Base-by-base conservation (phyloP, 169 alveolate species). In the Plasmodium inui region DNA sequence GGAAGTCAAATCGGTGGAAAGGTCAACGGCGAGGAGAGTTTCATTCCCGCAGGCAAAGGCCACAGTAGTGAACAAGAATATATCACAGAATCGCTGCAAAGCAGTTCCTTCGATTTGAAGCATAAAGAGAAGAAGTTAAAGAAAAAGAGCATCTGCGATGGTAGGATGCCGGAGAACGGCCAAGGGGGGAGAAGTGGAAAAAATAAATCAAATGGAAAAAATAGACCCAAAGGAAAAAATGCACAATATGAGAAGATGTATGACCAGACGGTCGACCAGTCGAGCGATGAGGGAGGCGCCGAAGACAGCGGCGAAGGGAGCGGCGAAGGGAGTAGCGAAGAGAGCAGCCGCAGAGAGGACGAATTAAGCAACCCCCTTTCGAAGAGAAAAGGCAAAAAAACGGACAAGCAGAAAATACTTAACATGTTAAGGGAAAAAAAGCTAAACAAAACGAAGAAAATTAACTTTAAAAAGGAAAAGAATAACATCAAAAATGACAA, bases 381-480 rank as follows among this genome's bases (percentile, higher is more conserved):
- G 14, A 67, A 67, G n/a, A 67, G 28, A 22, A 84, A 84, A 34
- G 70, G 61, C 30, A 78, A 88, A 19, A 88, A 88, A 78, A 79
- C 12, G 74, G 57, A 88, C 72, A 88, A 34, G 34, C 44, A 22
- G 10, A 67, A 76, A 57, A 37, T 0, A 22, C 37, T n/a, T 14
- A 61, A 79, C 32, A n/a, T 22, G 12, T 41, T 44, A 30, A 76
- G 82, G 44, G 73, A 57, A n/a, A 67, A 57, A n/a, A 67, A 88
- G 46, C 37, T 30, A 67, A 83, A 70, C 50, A 39, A 78, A 78
- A 55, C 76, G n/a, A 74, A 39, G 9, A 85, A 85, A 73, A 70
- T 17, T 70, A 22, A 73, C 26, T 88, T 84, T 50, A 96, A 94
- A 8, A 83, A 86, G 41, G 95, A 94, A 84, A 83, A 84, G 4